Evolutionary conservation across 805 yeast species (phyloP), one percentile per base, ranked within the genome.

Genomic region (Wickerhamiella vanderwaltii): DNA sequence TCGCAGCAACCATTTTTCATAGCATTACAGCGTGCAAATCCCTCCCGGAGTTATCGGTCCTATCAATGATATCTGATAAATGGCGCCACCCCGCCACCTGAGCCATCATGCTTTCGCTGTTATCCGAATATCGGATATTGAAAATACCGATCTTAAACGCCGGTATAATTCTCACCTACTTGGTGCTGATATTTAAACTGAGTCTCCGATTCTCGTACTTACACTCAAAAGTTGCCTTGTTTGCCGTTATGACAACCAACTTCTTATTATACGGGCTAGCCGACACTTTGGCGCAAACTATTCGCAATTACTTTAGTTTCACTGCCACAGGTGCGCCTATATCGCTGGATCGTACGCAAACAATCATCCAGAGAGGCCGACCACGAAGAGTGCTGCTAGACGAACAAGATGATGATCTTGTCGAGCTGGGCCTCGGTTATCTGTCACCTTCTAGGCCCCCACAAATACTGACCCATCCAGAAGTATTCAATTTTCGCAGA

Each of bases 231-330:
- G 73, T 75, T 36, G 77, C 91, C 1, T 60, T 85, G 23, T 57
- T 79, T n/a, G 84, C 95, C 12, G 82, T 86, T 28, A 72, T 84
- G 45, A 72, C 77, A 18, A 79, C 95, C 1, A 88, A 88, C 54
- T 61, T 82, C 22, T 75, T 87, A 4, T 64, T 88, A 4, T 83
- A 77, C 57, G 95, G 95, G 0, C 75, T 85, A n/a, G 86, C 96
- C 0, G 97, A 88, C 57, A 74, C 87, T 0, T 56, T 87, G 47
- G 97, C 97, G 0, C 97, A 88, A 59, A 69, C 80, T 2, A 65
- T 85, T 3, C 54, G 72, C 4, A 61, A 68, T 25, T 57, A 63
- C 41, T 44, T 52, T 6, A 53, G 56, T 17, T 53, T 58, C 38
- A 39, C 44, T 18, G 55, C 54, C 17, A 48, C 47, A 9, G 35